These are phyloP conservation scores for Zea luxurians DNA, from an alignment of 176 grass and related monocot species.

Conservation along the genomic window DNA sequence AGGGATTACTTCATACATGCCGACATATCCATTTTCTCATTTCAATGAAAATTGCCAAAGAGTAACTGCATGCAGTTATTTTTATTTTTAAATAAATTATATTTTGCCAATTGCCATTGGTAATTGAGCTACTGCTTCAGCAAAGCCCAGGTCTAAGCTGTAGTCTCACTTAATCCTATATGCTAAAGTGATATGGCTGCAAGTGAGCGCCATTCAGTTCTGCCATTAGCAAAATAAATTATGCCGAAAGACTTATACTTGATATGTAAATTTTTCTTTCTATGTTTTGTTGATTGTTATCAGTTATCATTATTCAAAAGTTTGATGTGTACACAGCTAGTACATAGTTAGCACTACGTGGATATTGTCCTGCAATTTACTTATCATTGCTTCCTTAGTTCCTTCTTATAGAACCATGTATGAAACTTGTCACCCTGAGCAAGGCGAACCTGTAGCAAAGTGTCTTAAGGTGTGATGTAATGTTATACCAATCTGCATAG, in stretches of 20 bases:
- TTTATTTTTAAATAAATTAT: not conserved
- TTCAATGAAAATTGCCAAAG: not conserved
- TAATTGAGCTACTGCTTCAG: not conserved
- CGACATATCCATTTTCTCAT: not conserved
- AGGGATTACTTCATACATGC: not conserved
- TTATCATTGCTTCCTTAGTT: not conserved
- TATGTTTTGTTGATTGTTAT: slow-evolving; percentile 10
- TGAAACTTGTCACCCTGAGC: not conserved
- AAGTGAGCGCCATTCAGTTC: not conserved
- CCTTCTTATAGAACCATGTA: slow-evolving; percentile 13
- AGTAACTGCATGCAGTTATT: not conserved
- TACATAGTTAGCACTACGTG: not conserved
- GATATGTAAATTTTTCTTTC: not conserved
- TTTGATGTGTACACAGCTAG: not conserved
- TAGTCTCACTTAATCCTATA: not conserved
- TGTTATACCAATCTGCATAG: not conserved
- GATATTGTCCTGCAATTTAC: not conserved
- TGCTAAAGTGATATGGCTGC: not conserved
- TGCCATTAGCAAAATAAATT: not conserved
- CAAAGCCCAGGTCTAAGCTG: not conserved
- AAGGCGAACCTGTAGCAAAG: slow-evolving; percentile 15
- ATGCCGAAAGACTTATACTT: not conserved
- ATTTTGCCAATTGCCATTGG: not conserved
- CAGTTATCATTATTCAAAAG: not conserved
- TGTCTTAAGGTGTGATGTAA: not conserved